Evolutionary conservation across 2,329 filamentous ascomycete species (phyloP), one percentile per base, ranked within the genome.

Genomic region (Tolypocladium paradoxum): DNA sequence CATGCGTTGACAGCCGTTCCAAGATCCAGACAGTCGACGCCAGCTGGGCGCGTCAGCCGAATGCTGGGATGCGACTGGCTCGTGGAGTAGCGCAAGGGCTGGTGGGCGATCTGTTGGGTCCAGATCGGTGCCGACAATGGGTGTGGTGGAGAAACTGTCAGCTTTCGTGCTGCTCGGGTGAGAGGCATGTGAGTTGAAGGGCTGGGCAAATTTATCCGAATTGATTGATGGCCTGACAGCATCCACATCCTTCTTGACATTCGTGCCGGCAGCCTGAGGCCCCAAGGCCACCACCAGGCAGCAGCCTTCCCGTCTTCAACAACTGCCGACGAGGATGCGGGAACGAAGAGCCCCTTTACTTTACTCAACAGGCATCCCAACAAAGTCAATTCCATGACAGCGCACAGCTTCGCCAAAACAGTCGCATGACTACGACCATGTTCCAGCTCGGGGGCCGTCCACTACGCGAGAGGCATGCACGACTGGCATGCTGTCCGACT

Each of bases 61-160:
- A 59, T 49, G 8, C 54, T 20, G 37, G 57, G 61, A 66, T 68
- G 66, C 66, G 66, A 68, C 67, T 68, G 66, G 66, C 60, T 62
- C 57, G 50, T 60, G 61, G 63, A 54, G 56, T 59, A 58, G 58
- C 51, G 59, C 62, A 58, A 66, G 61, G 40, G 31, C 31, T 12
- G 31, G 38, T 34, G 20, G 48, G 38, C 33, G 52, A 53, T 53
- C 48, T 50, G 40, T 22, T 49, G 35, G 52, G 52, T 50, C 52
- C 48, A 50, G 52, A 50, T 50, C 52, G 49, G 49, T 52, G 51
- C n/a, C 50, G 43, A 33, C 31, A 27, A 16, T 38, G 49, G 49
- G 43, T 33, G 27, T 4, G 33, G 49, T 35, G 35, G 48, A 29
- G 48, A 49, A 35, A 38, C 16, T 35, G 34, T 36, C 34, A n/a